Conservation (phyloP, 495 filamentous ascomycete species). For the Evernia prunastri region DNA sequence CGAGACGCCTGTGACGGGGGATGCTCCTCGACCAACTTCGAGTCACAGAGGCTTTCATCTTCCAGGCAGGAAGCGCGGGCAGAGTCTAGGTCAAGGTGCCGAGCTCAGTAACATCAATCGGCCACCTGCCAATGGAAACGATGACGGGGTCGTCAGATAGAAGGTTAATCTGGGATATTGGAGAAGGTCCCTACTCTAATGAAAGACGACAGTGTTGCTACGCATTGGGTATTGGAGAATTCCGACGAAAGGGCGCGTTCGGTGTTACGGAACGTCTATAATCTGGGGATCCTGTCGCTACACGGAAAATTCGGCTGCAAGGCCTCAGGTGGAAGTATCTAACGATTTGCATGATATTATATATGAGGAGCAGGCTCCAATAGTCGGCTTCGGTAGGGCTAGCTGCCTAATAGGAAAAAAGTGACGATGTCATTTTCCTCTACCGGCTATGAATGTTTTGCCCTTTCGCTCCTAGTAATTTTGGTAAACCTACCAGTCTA, state of each 20-base stretch:
- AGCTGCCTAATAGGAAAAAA: not conserved
- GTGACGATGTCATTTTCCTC: not conserved
- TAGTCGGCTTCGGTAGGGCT: not conserved
- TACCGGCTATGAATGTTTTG: not conserved
- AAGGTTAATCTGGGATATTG: not conserved
- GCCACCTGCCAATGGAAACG: constrained; percentile 27
- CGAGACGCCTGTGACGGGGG: constrained; percentile 35
- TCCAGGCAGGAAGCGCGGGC: constrained; percentile 64
- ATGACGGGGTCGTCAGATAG: constrained; percentile 30
- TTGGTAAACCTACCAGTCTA: not conserved
- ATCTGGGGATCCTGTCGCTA: not conserved
- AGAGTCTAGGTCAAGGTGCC: constrained; percentile 59
- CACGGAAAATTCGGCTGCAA: constrained; percentile 10
- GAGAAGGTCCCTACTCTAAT: not conserved
- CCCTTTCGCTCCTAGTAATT: not conserved
- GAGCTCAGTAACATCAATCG: constrained; percentile 56
- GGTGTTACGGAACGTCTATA: not conserved
- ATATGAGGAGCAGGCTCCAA: constrained; percentile 6
- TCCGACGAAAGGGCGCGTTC: not conserved
- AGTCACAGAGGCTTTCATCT: constrained; percentile 57
- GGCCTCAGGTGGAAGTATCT: constrained; percentile 11
- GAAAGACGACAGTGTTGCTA: not conserved
- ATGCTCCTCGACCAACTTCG: constrained; percentile 43
- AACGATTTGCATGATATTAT: constrained; percentile 8
- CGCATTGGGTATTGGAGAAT: not conserved